Base-by-base conservation (phyloP, 176 grass and related monocot species). In the barley (Hordeum vulgare) region DNA sequence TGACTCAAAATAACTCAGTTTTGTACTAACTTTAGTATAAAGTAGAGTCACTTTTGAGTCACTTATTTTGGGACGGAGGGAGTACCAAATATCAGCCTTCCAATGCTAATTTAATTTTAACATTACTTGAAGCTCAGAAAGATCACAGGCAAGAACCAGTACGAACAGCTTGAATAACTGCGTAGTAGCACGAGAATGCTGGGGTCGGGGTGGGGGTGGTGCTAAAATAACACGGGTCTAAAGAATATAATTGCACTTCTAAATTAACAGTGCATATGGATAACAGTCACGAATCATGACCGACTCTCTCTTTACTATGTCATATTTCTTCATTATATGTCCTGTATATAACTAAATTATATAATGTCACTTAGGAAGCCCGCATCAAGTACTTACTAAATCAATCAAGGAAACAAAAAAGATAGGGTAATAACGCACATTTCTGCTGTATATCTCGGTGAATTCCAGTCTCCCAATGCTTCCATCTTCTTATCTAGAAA, bases 401-500 rank as follows among this genome's bases (percentile, higher is more conserved):
- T 65, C 51, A 84, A 68, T 61, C 41, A 73, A 61, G 20, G 21
- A 87, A 87, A 87, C 34, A 57, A 77, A n/a, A n/a, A 83, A 65
- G 54, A 80, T 83, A 74, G 24, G 66, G 34, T 1, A 81, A 66
- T 34, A 34, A 8, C 65, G 11, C 60, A 85, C 88, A 25, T 71
- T 77, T 91, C 20, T n/a, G 14, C 11, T 17, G 3, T 70, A 77
- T 84, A 9, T 94, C 91, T 54, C 4, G 10, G 23, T 67, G 66
- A 63, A 97, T 90, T 92, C 17, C 27, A 29, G 1, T 79, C 80
- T 97, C 91, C 94, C 94, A 97, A 11, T 82, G 80, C 85, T 90
- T 94, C 91, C 91, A 94, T 78, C 11, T 86, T 85, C 49, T 86
- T 53, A 97, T 97, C 91, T 92, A 77, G 20, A 87, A 84, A 81